Base-by-base conservation (phyloP, 164 flowering plant species). In the Malania oleifera region DNA sequence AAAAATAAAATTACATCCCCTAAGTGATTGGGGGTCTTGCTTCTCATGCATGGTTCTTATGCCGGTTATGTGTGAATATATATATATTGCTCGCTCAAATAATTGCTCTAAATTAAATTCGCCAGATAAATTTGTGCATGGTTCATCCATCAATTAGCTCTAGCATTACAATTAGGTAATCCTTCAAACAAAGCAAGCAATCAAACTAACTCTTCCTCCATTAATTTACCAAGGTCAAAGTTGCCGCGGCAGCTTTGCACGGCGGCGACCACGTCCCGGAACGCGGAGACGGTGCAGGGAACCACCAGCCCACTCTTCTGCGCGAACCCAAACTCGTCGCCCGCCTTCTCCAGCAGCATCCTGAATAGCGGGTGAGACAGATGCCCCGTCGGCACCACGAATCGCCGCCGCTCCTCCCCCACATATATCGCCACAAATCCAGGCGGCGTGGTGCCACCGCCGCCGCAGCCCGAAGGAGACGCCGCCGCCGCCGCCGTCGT, bases 281-380 rank as follows among this genome's bases (percentile, higher is more conserved):
- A 91, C 8, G 89, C 67, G 8, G 79, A 60, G 1, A 83, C 95
- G 22, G 71, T 80, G 72, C 92, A 89, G 2, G 96, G 96, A 31
- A 92, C 79, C 48, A 81, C 86, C 52, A 92, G 63, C 7, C 84
- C 83, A 62, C 68, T 63, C 50, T 59, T 77, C 47, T 87, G 92
- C 61, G 79, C 77, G 65, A 80, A 84, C 0, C 95, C 92, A 50
- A 70, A 92, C 67, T 89, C 98, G 29, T 84, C 54, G 23, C 65
- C 73, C 0, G 95, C 80, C 67, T 89, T 89, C 65, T 92, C 89
- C 27, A 92, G 54, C 81, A 92, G 31, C 75, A 92, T 92, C 72
- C 76, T 89, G 82, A 92, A 87, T 12, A 92, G 74, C 20, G 98
- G 98, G 47, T 92, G 98, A 3, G 81, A 69, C 0, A 92, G 81